These are phyloP conservation scores for Dothidotthia symphoricarpi DNA, from an alignment of 2,329 filamentous ascomycete species.

Conservation along the genomic window DNA sequence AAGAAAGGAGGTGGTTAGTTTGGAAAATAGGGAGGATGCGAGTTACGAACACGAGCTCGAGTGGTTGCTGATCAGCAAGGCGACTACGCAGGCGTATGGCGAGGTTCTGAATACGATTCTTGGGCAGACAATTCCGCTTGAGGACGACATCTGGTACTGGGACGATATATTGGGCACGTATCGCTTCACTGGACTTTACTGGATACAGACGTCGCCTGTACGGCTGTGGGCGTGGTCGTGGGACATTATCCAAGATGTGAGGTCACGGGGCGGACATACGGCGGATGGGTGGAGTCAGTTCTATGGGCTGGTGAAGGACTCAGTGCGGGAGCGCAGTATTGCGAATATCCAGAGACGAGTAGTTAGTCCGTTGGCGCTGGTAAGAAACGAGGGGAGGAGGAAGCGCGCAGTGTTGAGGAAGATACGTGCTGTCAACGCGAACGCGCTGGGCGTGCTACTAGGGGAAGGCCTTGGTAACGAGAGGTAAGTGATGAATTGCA, in stretches of 20 bases:
- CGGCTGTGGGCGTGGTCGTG: constrained; percentile 70
- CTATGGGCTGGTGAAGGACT: constrained; percentile 75
- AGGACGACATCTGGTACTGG: constrained; percentile 94
- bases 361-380: constrained; percentile 73
- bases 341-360: constrained; percentile 68
- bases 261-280: constrained; percentile 41
- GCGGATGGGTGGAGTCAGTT: constrained; percentile 59
- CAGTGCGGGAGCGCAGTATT: constrained; percentile 69
- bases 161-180: constrained; percentile 80
- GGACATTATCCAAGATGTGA: constrained; percentile 67
- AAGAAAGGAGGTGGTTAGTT: constrained; percentile 25
- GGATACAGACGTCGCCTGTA: constrained; percentile 78
- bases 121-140: constrained; percentile 78
- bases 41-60: constrained; percentile 74
- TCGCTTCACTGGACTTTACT: constrained; percentile 76
- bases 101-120: constrained; percentile 73
- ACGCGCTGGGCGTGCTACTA: constrained; percentile 81
- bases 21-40: constrained; percentile 21
- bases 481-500: constrained; percentile 33
- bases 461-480: constrained; percentile 73
- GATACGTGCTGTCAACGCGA: constrained; percentile 77
- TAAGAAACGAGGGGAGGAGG: constrained; percentile 68
- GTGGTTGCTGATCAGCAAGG: constrained; percentile 89
- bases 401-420: constrained; percentile 72
- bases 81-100: constrained; percentile 86